These are phyloP conservation scores for Calvatia gigantea DNA, from an alignment of 768 basidiomycete genomes.

Conservation along the genomic window DNA sequence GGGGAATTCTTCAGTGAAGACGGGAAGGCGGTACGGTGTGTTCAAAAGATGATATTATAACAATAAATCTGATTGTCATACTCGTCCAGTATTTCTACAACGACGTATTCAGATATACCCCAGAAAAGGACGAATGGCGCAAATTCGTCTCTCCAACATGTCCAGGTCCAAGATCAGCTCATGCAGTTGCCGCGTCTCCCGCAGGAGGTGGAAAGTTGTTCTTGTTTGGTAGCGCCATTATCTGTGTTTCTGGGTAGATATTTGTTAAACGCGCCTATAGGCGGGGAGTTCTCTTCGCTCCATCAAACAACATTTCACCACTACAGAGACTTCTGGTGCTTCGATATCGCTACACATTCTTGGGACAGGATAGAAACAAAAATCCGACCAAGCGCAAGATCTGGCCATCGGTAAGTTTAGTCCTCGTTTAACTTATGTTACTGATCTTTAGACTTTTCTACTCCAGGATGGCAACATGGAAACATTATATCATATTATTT, in stretches of 20 bases:
- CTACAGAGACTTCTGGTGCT: constrained; percentile 87
- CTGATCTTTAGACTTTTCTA: constrained; percentile 1
- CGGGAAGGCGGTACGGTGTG: constrained; percentile 68
- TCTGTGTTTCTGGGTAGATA: not conserved
- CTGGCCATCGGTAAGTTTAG: constrained; percentile 67
- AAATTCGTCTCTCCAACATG: constrained; percentile 80
- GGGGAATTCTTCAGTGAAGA: constrained; percentile 90
- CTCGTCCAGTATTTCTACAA: constrained; percentile 72
- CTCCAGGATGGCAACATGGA: constrained; percentile 85
- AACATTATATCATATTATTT: constrained; percentile 81
- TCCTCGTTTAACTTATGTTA: not conserved
- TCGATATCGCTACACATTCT: constrained; percentile 70
- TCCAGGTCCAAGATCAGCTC: constrained; percentile 86
- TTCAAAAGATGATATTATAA: constrained; percentile 1
- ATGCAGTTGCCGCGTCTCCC: constrained; percentile 72
- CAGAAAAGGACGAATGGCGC: constrained; percentile 92
- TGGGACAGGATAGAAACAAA: constrained; percentile 94
- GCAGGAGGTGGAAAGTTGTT: constrained; percentile 84
- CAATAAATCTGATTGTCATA: not conserved
- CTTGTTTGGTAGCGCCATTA: constrained; percentile 57
- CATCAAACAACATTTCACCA: constrained; percentile 85
- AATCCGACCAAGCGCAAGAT: constrained; percentile 71
- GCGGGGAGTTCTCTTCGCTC: constrained; percentile 84
- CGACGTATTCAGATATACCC: constrained; percentile 82
- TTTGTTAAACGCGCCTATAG: constrained; percentile 26